A percentile compares a stretch with the other conserved stretches of the same genome.
These are phyloP conservation scores for Russula sp. DNA, from an alignment of 768 basidiomycete species.

Conservation along the genomic window DNA sequence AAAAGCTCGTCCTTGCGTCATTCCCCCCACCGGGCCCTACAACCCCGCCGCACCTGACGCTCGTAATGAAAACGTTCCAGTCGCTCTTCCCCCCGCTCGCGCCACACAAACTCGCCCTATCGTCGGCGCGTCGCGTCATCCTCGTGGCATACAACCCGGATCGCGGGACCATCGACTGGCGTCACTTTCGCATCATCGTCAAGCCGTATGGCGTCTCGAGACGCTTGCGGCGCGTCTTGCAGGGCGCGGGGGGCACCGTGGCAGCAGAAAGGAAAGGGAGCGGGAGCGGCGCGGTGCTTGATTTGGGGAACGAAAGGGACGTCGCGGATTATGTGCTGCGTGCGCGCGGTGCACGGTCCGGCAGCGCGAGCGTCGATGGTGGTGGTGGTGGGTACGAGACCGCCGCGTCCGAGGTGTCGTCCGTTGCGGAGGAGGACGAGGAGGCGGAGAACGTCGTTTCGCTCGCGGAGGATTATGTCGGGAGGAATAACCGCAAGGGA, in stretches of 20 bases:
- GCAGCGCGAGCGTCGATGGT: slow-evolving; percentile 44
- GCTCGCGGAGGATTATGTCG: slow-evolving; percentile 90
- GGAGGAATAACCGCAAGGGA: slow-evolving; percentile 88
- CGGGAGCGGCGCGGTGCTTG: slow-evolving; percentile 40
- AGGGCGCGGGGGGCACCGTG: slow-evolving; percentile 32
- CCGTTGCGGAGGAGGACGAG: slow-evolving; percentile 80
- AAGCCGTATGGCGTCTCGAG: slow-evolving; percentile 91
- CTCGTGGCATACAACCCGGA: slow-evolving; percentile 87
- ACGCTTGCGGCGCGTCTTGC: slow-evolving; percentile 82
- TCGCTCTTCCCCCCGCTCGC: slow-evolving; percentile 91
- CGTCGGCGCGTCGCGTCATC: slow-evolving; percentile 90
- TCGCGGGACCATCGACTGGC: slow-evolving; percentile 80
- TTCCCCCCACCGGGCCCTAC: slow-evolving; percentile 69
- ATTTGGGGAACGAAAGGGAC: slow-evolving; percentile 87
- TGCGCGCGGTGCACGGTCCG: slow-evolving; percentile 25
- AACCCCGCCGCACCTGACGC: slow-evolving; percentile 76
- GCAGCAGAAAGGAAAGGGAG: neutral
- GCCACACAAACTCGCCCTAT: slow-evolving; percentile 68
- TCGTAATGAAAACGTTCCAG: slow-evolving; percentile 95
- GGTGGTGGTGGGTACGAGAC: slow-evolving; percentile 46
- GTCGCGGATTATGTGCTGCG: slow-evolving; percentile 91
- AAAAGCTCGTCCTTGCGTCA: slow-evolving; percentile 79
- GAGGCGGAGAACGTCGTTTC: slow-evolving; percentile 77
- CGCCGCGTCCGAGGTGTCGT: slow-evolving; percentile 59
- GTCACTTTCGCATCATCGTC: slow-evolving; percentile 93